These are phyloP conservation scores for Tetramitus jugosus DNA, from an alignment of 208 protist genomes.

Conservation along the genomic window DNA sequence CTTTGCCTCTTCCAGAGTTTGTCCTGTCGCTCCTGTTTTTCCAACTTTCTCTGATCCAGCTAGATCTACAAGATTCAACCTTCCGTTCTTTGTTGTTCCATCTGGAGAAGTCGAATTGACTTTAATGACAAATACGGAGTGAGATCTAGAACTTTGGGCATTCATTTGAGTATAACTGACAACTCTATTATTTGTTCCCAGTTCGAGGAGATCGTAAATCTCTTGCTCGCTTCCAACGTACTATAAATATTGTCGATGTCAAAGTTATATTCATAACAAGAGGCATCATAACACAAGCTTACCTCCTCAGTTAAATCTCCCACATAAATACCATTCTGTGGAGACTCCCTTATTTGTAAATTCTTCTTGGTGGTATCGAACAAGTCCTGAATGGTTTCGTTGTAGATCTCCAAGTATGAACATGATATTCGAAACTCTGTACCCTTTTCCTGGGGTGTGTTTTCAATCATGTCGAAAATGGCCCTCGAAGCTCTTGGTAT, in stretches of 20 bases:
- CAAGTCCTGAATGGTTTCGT: conserved; percentile 17
- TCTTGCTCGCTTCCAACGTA: background rate
- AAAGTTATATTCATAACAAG: background rate
- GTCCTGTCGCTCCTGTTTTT: conserved; percentile 62
- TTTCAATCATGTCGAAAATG: conserved; percentile 4
- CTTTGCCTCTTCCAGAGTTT: conserved; percentile 77
- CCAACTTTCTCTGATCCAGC: conserved; percentile 73
- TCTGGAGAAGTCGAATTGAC: background rate
- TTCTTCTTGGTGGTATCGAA: background rate
- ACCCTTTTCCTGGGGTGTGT: background rate
- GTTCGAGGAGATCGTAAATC: background rate
- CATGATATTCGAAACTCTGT: background rate
- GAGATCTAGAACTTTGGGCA: background rate
- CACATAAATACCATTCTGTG: background rate
- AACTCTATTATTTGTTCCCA: background rate
- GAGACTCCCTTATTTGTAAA: background rate
- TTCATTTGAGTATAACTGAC: background rate
- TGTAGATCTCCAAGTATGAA: conserved; percentile 1
- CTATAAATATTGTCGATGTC: background rate
- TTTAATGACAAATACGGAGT: background rate
- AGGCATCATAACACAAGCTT: too few relatives aligned
- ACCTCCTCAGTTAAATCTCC: background rate
- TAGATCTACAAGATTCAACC: conserved; percentile 74
- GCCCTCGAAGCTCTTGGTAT: background rate
- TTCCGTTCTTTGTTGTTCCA: conserved; percentile 49